These are phyloP conservation scores for Croton laevigatus DNA, from an alignment of 441 rosid genomes.

Conservation along the genomic window DNA sequence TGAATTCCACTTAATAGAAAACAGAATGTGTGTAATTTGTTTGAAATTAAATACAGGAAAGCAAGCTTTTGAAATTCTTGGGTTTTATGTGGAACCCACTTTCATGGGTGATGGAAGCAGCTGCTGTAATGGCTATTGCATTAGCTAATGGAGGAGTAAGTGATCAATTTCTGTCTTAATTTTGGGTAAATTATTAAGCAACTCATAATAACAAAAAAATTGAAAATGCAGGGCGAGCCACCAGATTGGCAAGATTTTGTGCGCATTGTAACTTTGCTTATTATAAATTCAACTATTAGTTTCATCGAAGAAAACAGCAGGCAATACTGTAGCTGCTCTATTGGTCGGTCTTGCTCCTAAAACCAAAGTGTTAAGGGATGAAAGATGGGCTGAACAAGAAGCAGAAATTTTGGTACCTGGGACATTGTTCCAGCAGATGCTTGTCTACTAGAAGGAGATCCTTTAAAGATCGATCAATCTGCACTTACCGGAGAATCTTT, in stretches of 20 bases:
- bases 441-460: slow-evolving; percentile 91
- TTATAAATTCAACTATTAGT: slow-evolving; percentile 87
- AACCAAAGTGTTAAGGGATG: slow-evolving; percentile 86
- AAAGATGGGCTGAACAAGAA: slow-evolving; percentile 80
- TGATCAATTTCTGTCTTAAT: neutral
- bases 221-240: slow-evolving; percentile 53
- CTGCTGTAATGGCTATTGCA: slow-evolving; percentile 91
- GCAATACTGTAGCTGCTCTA: slow-evolving; percentile 92
- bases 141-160: slow-evolving; percentile 91
- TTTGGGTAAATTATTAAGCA: neutral
- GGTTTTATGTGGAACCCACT: slow-evolving; percentile 98
- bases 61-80: slow-evolving; percentile 68
- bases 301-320: slow-evolving; percentile 93
- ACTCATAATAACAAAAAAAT: neutral
- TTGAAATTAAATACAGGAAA: slow-evolving; percentile 43
- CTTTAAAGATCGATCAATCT: slow-evolving; percentile 84
- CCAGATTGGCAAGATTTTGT: slow-evolving; percentile 93
- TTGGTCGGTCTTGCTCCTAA: slow-evolving; percentile 98
- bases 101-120: slow-evolving; percentile 96
- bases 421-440: slow-evolving; percentile 94
- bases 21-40: neutral
- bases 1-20: slow-evolving; percentile 63
- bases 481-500: slow-evolving; percentile 91
- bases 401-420: slow-evolving; percentile 86
- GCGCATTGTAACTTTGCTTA: slow-evolving; percentile 66